A percentile compares a stretch with the other conserved stretches of the same genome.
phyloP scores from a whole-genome alignment of 257 asterid species.

The Primulina eburnea region DNA sequence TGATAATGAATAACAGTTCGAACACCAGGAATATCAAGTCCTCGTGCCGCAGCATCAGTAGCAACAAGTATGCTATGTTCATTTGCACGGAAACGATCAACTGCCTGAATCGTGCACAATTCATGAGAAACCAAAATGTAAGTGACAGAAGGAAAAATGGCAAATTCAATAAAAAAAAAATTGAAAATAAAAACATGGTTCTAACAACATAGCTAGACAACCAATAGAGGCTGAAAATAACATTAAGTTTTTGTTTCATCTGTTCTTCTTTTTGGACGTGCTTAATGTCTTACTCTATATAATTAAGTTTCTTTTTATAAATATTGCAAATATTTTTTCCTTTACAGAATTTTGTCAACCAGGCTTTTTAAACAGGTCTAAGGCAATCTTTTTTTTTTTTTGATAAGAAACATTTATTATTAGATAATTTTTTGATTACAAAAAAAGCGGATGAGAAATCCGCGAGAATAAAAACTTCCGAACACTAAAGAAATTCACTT shows the following conservation, averaged over 20 bases:
- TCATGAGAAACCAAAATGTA: conserved; percentile 6
- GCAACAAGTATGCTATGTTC: conserved; percentile 86
- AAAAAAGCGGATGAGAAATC: too few relatives aligned
- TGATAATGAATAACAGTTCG: conserved; percentile 96
- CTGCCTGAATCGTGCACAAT: conserved; percentile 56
- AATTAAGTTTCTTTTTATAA: too few relatives aligned
- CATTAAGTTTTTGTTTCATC: too few relatives aligned
- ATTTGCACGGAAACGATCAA: conserved; percentile 80
- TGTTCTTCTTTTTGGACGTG: not conserved
- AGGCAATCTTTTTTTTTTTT: not conserved
- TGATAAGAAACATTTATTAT: too few relatives aligned
- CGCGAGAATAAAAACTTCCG: too few relatives aligned
- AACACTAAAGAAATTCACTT: too few relatives aligned
- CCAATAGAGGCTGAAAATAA: not conserved
- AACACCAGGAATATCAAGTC: conserved; percentile 86
- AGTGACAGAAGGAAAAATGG: conserved; percentile 8
- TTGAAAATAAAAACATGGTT: not conserved
- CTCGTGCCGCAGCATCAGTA: conserved; percentile 97
- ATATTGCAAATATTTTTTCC: not conserved
- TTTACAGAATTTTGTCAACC: not conserved
- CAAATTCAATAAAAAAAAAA: not conserved
- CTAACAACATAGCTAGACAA: not conserved
- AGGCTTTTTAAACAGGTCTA: not conserved
- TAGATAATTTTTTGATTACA: too few relatives aligned
- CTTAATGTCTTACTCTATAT: not conserved